These are phyloP conservation scores for Solanum bukasovii DNA, from an alignment of 257 asterid species.

Conservation along the genomic window DNA sequence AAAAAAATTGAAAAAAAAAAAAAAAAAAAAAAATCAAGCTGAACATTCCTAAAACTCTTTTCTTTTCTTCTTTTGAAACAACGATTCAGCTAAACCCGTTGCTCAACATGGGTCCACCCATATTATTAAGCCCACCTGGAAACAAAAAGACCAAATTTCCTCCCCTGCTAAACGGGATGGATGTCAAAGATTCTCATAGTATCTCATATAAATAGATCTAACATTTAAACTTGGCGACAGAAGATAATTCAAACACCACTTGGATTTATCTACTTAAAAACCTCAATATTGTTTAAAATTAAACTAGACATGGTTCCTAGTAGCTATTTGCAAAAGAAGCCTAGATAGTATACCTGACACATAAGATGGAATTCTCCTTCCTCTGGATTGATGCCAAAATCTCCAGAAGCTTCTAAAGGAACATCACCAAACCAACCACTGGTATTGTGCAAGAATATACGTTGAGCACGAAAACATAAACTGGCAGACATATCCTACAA, in stretches of 20 bases:
- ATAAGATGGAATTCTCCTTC: constrained; percentile 96
- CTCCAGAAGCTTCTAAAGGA: constrained; percentile 99
- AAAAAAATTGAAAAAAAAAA: too few species aligned
- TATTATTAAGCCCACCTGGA: not conserved
- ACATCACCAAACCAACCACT: constrained; percentile 98
- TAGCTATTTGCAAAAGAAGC: not conserved
- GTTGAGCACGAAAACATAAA: constrained; percentile 87
- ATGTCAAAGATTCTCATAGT: not conserved
- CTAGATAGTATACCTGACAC: constrained; percentile 70
- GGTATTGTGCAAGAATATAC: constrained; percentile 90
- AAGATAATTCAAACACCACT: not conserved
- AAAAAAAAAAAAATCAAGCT: not conserved
- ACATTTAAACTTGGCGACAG: not conserved
- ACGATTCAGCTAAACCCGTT: not conserved
- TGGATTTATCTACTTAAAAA: not conserved
- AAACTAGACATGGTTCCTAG: not conserved
- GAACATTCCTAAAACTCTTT: not conserved
- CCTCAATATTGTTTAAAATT: not conserved
- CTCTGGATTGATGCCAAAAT: constrained; percentile 94
- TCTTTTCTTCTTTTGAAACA: not conserved
- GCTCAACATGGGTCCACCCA: not conserved
- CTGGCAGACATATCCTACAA: constrained; percentile 79
- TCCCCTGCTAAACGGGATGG: not conserved
- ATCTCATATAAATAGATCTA: not conserved
- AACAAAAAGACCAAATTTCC: not conserved